A percentile compares a stretch with the other conserved stretches of the same genome.
Conservation (phyloP, 306 rosid species). For the Prunus mongolica region DNA sequence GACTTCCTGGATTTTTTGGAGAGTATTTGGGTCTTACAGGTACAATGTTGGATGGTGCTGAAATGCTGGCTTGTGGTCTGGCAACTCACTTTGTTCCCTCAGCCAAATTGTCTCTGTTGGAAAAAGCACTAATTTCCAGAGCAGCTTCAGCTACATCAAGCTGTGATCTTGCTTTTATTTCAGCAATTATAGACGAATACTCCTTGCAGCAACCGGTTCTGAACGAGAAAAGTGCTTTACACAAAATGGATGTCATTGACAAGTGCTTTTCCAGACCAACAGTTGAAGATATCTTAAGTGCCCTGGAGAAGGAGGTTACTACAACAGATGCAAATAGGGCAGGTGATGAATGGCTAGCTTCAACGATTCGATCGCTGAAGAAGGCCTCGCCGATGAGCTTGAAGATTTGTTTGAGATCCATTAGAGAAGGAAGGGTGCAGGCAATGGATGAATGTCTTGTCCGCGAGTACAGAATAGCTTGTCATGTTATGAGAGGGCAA, state of each 20-base stretch:
- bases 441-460: slow-evolving; percentile 73
- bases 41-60: slow-evolving; percentile 69
- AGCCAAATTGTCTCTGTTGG: slow-evolving; percentile 41
- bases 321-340: slow-evolving; percentile 24
- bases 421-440: slow-evolving; percentile 67
- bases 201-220: slow-evolving; percentile 44
- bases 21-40: slow-evolving; percentile 75
- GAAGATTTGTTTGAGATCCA: slow-evolving; percentile 71
- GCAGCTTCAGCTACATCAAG: slow-evolving; percentile 27
- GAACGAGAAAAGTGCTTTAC: slow-evolving; percentile 46
- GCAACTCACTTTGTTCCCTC: slow-evolving; percentile 74
- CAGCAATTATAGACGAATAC: slow-evolving; percentile 50
- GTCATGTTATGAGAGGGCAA: slow-evolving; percentile 53
- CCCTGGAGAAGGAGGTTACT: slow-evolving; percentile 54
- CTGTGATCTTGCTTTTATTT: slow-evolving; percentile 42
- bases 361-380: slow-evolving; percentile 53
- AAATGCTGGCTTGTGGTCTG: slow-evolving; percentile 82
- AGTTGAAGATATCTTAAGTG: slow-evolving; percentile 65
- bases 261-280: slow-evolving; percentile 69
- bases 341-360: slow-evolving; percentile 42
- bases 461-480: slow-evolving; percentile 65
- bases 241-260: slow-evolving; percentile 57
- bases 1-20: slow-evolving; percentile 67
- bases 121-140: slow-evolving; percentile 51
- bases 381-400: slow-evolving; percentile 75